Base-by-base conservation (phyloP, 2,329 filamentous ascomycete species). In the Pseudocercospora vitis region DNA sequence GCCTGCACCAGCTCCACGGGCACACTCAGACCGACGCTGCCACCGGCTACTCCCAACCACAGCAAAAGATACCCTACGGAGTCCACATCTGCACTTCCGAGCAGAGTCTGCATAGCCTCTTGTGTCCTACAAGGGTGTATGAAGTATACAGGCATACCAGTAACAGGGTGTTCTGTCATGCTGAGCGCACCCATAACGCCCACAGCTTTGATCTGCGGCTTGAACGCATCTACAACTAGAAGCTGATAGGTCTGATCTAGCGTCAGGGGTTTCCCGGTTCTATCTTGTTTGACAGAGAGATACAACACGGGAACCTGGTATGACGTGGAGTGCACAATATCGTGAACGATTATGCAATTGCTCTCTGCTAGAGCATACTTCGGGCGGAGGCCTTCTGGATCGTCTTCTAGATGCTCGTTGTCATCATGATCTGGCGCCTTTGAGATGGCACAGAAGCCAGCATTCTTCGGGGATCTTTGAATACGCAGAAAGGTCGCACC, bases 61-160 rank as follows among this genome's bases (percentile, higher is more conserved):
- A 90, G 75, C 73, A 90, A 81, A 66, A 97, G 78, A 75, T 97
- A 97, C 64, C 85, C 78, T 65, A 85, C 70, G 4, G 76, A 71
- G 14, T 63, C 72, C 39, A 76, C 60, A n/a, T 65, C 58, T 52
- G 62, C 50, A 3, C 53, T 63, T 48, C 3, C 64, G 11, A 70
- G 65, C 72, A 45, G 69, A 78, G 76, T 77, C 62, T 78, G 77
- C 81, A 97, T 88, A 48, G 88, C 88, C 60, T 92, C 87, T 52
- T 87, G 88, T 7, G 94, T 88, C 69, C 89, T 83, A 73, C 94
- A 97, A 19, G 94, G 92, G 74, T 99, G 94, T 63, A 97, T 81
- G 72, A 96, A 96, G 72, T 92, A 96, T 46, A 84, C 82, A 33
- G 91, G 89, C 54, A 85, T 72, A 49, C 87, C 87, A 53, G 85